Evolutionary conservation across 352 stramenopile species (phyloP).

Genomic region (Globisporangium recalcitrans): DNA sequence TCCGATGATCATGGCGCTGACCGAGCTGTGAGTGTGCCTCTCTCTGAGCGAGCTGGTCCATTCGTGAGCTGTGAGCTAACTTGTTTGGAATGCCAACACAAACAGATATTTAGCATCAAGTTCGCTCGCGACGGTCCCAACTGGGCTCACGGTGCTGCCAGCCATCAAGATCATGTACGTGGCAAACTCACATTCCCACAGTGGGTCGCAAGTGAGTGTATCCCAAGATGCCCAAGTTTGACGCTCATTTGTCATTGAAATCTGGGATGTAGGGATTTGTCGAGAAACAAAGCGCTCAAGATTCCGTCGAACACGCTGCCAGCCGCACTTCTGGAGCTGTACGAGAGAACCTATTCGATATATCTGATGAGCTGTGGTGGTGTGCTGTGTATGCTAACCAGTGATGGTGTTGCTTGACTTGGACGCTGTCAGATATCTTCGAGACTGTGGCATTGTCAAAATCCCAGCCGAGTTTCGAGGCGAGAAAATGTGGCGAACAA

Average conservation of each 20-base stretch:
- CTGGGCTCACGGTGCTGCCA: constrained; percentile 13
- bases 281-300: constrained; percentile 6
- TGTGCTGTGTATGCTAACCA: background rate
- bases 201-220: background rate
- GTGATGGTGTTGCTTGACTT: background rate
- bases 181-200: too few species aligned
- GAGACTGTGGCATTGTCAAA: constrained; percentile 7
- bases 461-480: constrained; percentile 18
- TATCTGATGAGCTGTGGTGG: too few species aligned
- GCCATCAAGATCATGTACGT: constrained; percentile 20
- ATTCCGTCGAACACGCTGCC: constrained; percentile 18
- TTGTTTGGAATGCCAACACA: background rate
- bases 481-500: constrained; percentile 16
- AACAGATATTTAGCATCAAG: constrained; percentile 9
- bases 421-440: constrained; percentile 1
- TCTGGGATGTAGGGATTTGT: constrained; percentile 15
- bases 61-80: background rate
- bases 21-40: constrained; percentile 5
- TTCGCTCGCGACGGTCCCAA: constrained; percentile 3
- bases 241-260: too few species aligned
- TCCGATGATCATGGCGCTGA: constrained; percentile 13
- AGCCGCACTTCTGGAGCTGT: constrained; percentile 15
- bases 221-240: background rate
- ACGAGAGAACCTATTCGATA: too few species aligned
- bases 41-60: background rate